These are phyloP conservation scores for Trebouxia sp. DNA, from an alignment of 139 green algal genomes.

Conservation along the genomic window DNA sequence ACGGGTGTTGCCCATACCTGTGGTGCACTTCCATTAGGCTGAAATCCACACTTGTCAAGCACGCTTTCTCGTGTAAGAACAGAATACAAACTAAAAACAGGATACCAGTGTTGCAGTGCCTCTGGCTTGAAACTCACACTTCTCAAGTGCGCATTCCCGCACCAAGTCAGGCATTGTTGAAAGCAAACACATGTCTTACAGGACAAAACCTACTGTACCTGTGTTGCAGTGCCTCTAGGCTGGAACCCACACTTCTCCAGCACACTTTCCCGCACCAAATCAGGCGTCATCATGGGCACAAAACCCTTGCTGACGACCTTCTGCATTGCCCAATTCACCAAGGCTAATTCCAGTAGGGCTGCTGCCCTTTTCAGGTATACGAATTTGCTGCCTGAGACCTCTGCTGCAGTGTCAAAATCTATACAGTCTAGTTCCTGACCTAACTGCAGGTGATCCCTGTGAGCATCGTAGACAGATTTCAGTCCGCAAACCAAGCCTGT, in stretches of 20 bases:
- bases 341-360: slow-evolving; percentile 94
- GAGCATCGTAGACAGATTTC: not conserved
- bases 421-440: slow-evolving; percentile 77
- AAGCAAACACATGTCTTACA: not conserved
- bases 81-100: slow-evolving; percentile 85
- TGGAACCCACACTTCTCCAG: slow-evolving; percentile 99
- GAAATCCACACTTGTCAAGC: slow-evolving; percentile 98
- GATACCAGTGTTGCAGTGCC: not conserved
- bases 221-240: slow-evolving; percentile 87
- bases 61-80: slow-evolving; percentile 88
- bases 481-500: not conserved
- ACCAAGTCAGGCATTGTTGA: too few relatives aligned
- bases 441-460: slow-evolving; percentile 81
- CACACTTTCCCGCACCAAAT: slow-evolving; percentile 88
- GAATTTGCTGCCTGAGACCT: slow-evolving; percentile 90
- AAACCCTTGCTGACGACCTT: slow-evolving; percentile 79
- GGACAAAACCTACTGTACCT: slow-evolving; percentile 54
- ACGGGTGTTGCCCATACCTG: slow-evolving; percentile 58
- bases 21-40: slow-evolving; percentile 88
- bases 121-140: not conserved
- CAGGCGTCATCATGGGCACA: slow-evolving; percentile 89
- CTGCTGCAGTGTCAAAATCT: slow-evolving; percentile 86
- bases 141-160: not conserved
- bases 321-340: slow-evolving; percentile 87
- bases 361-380: slow-evolving; percentile 91